Conservation (phyloP, 768 basidiomycete species). For the Podaxis sp. region DNA sequence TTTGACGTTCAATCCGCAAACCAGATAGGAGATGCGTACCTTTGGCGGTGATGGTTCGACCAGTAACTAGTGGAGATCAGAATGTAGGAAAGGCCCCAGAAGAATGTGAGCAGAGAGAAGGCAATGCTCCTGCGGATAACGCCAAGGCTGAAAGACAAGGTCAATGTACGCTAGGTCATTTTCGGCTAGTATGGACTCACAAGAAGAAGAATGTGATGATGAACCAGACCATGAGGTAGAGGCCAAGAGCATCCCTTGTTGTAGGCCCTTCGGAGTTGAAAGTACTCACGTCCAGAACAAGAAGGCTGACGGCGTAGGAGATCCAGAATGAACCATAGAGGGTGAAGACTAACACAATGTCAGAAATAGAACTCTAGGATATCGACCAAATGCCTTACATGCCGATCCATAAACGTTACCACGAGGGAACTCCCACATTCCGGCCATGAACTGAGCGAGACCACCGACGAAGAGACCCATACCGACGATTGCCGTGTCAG, state of each 20-base stretch:
- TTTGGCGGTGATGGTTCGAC: slow-evolving; percentile 11
- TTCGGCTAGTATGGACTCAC: slow-evolving; percentile 32
- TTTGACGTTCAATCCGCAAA: background rate
- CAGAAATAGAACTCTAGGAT: background rate
- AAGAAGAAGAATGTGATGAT: slow-evolving; percentile 50
- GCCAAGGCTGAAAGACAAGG: slow-evolving; percentile 37
- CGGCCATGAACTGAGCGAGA: slow-evolving; percentile 62
- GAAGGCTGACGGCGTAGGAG: slow-evolving; percentile 53
- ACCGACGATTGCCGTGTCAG: slow-evolving; percentile 53
- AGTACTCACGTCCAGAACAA: slow-evolving; percentile 44
- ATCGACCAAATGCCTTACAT: slow-evolving; percentile 30
- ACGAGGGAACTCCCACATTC: slow-evolving; percentile 59
- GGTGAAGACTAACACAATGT: slow-evolving; percentile 45
- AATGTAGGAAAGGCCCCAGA: slow-evolving; percentile 53
- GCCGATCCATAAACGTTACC: slow-evolving; percentile 55
- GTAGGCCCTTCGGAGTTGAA: slow-evolving; percentile 36
- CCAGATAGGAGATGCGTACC: background rate
- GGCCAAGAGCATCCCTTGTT: slow-evolving; percentile 47
- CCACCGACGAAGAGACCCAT: slow-evolving; percentile 69
- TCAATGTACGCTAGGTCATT: background rate
- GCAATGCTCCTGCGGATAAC: slow-evolving; percentile 49
- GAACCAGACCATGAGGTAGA: slow-evolving; percentile 58
- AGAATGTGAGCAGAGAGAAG: slow-evolving; percentile 49
- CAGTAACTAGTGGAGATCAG: slow-evolving; percentile 43
- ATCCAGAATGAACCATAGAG: slow-evolving; percentile 67